These are phyloP conservation scores for Anthoceros angustus DNA, from an alignment of 225 moss, liverwort and hornwort genomes.

Conservation along the genomic window DNA sequence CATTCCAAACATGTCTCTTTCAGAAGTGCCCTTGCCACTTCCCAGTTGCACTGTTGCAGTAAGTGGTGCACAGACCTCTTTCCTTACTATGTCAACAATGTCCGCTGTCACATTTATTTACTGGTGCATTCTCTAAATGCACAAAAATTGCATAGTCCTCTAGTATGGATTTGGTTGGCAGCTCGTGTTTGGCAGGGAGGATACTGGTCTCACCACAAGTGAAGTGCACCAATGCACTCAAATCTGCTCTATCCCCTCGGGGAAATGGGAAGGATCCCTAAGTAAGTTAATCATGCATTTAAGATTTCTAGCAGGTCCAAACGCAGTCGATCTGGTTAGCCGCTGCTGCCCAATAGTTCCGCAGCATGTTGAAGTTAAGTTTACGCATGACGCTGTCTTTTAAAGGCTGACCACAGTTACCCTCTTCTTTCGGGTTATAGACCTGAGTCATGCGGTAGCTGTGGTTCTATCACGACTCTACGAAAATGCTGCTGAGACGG, in stretches of 20 bases:
- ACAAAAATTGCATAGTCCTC: background rate
- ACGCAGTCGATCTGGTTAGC: background rate
- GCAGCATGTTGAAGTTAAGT: background rate
- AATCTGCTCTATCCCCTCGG: slow-evolving; percentile 34
- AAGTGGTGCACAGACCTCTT: background rate
- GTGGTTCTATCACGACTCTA: slow-evolving; percentile 36
- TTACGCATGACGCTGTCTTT: background rate
- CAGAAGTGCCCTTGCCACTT: slow-evolving; percentile 22
- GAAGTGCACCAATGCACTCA: slow-evolving; percentile 44
- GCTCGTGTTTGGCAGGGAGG: slow-evolving; percentile 45
- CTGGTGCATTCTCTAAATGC: background rate
- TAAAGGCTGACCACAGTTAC: background rate
- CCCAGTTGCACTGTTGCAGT: slow-evolving; percentile 23
- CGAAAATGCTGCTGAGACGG: slow-evolving; percentile 20
- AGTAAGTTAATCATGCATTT: slow-evolving; percentile 21
- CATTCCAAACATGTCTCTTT: slow-evolving; percentile 26
- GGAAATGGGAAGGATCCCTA: slow-evolving; percentile 25
- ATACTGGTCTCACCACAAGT: slow-evolving; percentile 31
- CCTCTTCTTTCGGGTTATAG: slow-evolving; percentile 13
- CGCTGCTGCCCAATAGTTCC: background rate
- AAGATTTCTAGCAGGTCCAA: background rate
- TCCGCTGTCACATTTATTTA: background rate
- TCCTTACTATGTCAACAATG: background rate
- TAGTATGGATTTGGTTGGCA: slow-evolving; percentile 8
- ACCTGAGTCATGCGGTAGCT: slow-evolving; percentile 45